phyloP scores from a whole-genome alignment of 1,139 yeast species.

The Oligophagozyma castellii region DNA sequence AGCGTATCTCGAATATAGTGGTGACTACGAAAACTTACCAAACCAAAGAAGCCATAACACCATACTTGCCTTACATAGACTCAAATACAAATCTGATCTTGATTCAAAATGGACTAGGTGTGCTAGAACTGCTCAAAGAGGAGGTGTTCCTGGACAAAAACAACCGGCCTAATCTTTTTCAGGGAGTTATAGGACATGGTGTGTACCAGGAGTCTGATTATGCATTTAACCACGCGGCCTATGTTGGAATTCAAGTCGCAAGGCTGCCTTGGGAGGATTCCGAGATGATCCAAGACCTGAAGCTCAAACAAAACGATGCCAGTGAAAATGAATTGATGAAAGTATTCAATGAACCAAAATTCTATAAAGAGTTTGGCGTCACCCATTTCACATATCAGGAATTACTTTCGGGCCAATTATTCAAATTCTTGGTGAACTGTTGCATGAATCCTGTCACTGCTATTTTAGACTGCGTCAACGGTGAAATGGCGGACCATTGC shows the following conservation, averaged over 20 bases:
- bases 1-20: slow-evolving; percentile 39
- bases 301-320: slow-evolving; percentile 8
- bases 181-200: slow-evolving; percentile 78
- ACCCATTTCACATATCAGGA: slow-evolving; percentile 37
- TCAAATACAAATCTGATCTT: slow-evolving; percentile 47
- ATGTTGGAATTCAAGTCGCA: slow-evolving; percentile 45
- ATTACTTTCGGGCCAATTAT: slow-evolving; percentile 50
- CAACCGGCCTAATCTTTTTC: slow-evolving; percentile 44
- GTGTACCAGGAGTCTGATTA: slow-evolving; percentile 30
- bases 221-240: slow-evolving; percentile 50
- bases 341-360: slow-evolving; percentile 17
- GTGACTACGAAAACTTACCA: slow-evolving; percentile 59
- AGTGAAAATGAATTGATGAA: slow-evolving; percentile 14
- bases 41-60: slow-evolving; percentile 35
- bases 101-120: slow-evolving; percentile 84
- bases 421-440: slow-evolving; percentile 64
- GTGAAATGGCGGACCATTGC: slow-evolving; percentile 39
- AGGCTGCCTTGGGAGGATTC: slow-evolving; percentile 26
- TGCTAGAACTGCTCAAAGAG: slow-evolving; percentile 38
- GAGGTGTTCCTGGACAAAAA: slow-evolving; percentile 41
- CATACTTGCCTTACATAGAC: slow-evolving; percentile 34
- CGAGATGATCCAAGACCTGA: slow-evolving; percentile 13
- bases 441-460: slow-evolving; percentile 80
- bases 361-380: slow-evolving; percentile 29
- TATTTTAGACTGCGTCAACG: slow-evolving; percentile 59